Evolutionary conservation across 345 rosid species (phyloP).

Genomic region (Sisymbrium irio): DNA sequence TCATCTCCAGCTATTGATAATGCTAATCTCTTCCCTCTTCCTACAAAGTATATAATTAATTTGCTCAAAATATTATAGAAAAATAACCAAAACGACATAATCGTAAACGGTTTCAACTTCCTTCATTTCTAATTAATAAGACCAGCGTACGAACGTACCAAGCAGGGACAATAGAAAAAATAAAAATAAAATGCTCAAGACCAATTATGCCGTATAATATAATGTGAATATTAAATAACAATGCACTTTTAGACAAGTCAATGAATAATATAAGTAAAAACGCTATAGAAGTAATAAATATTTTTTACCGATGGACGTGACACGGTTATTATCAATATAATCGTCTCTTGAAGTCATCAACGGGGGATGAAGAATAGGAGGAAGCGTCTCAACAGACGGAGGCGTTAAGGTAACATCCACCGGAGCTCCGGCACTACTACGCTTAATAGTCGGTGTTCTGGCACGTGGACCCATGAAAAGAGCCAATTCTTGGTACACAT

Average conservation of each 20-base stretch:
- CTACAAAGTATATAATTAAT: slow-evolving; percentile 35
- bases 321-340: slow-evolving; percentile 12
- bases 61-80: not conserved
- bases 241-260: slow-evolving; percentile 14
- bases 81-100: not conserved
- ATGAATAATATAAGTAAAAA: not conserved
- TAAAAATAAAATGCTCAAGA: not conserved
- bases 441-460: slow-evolving; percentile 43
- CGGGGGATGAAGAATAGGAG: slow-evolving; percentile 57
- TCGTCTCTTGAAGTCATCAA: slow-evolving; percentile 28
- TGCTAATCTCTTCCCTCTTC: slow-evolving; percentile 58
- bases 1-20: slow-evolving; percentile 49
- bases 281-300: not conserved
- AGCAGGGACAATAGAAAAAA: not conserved
- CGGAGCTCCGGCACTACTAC: slow-evolving; percentile 14
- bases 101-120: not conserved
- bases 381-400: slow-evolving; percentile 29
- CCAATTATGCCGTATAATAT: slow-evolving; percentile 5
- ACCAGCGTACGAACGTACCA: slow-evolving; percentile 2
- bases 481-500: slow-evolving; percentile 88
- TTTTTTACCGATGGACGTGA: slow-evolving; percentile 22
- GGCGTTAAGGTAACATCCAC: not conserved
- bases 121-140: slow-evolving; percentile 4
- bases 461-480: slow-evolving; percentile 89
- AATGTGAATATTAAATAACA: slow-evolving; percentile 15